Evolutionary conservation across 2,329 filamentous ascomycete species (phyloP).

Genomic region (Hymenoscyphus albidus): DNA sequence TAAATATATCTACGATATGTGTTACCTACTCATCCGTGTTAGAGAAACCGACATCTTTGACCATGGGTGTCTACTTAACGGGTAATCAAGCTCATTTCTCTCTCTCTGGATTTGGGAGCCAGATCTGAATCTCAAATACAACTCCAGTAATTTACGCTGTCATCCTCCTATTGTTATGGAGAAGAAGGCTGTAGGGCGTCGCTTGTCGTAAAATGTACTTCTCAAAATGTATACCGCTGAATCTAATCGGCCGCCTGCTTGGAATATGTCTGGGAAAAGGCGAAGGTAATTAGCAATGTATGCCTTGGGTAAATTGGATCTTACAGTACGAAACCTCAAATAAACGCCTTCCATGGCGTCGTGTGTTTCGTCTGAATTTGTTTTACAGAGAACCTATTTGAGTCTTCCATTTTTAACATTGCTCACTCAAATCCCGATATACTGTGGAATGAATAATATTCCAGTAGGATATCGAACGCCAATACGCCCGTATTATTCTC

Average conservation of each 20-base stretch:
- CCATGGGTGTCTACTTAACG: neutral
- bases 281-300: neutral
- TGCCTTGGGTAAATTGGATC: neutral
- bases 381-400: neutral
- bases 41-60: neutral
- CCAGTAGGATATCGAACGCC: slow-evolving; percentile 1
- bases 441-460: neutral
- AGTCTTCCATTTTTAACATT: neutral
- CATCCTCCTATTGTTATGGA: neutral
- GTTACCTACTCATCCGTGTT: neutral
- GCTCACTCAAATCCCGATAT: neutral
- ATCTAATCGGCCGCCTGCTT: neutral
- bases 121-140: neutral
- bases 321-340: neutral
- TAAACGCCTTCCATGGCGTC: neutral
- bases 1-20: neutral
- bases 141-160: neutral
- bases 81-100: neutral
- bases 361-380: neutral
- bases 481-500: neutral
- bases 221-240: neutral
- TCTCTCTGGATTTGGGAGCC: neutral
- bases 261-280: neutral
- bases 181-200: neutral
- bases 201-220: neutral